These are phyloP conservation scores for Teratosphaeria viscida DNA, from an alignment of 2,329 filamentous ascomycete genomes.

Conservation along the genomic window DNA sequence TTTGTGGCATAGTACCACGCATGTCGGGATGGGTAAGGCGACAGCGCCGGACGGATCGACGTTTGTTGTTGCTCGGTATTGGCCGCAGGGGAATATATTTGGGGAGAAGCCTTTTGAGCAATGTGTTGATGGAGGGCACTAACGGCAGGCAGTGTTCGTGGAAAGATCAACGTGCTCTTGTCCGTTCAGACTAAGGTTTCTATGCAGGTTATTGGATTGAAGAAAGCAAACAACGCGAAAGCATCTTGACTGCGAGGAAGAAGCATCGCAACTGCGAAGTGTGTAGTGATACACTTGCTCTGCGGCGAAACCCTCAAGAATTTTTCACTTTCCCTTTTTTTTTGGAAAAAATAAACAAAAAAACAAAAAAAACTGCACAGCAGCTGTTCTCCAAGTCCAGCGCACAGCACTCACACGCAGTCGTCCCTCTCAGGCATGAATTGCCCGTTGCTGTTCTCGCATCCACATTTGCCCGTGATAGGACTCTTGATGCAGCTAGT, in stretches of 20 bases:
- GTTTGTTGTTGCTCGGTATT: not conserved
- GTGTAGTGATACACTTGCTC: no score
- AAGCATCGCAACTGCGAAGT: no score
- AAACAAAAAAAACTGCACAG: not conserved
- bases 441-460: slow-evolving; percentile 32
- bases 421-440: slow-evolving; percentile 24
- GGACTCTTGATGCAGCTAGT: slow-evolving; percentile 32
- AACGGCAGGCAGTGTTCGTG: no score
- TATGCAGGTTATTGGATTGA: not conserved
- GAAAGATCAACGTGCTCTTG: no score
- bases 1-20: not conserved
- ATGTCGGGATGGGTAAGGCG: not conserved
- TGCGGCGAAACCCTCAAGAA: no score
- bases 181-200: no score
- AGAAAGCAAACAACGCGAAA: not conserved
- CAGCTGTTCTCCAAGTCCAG: not conserved
- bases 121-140: not conserved
- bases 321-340: no score
- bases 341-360: no score
- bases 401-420: slow-evolving; percentile 2
- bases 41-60: not conserved
- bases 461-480: slow-evolving; percentile 30
- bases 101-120: not conserved
- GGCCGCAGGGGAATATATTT: not conserved
- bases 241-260: no score